Base-by-base conservation (phyloP, 139 green algal genomes). In the Micractinium sp. region DNA sequence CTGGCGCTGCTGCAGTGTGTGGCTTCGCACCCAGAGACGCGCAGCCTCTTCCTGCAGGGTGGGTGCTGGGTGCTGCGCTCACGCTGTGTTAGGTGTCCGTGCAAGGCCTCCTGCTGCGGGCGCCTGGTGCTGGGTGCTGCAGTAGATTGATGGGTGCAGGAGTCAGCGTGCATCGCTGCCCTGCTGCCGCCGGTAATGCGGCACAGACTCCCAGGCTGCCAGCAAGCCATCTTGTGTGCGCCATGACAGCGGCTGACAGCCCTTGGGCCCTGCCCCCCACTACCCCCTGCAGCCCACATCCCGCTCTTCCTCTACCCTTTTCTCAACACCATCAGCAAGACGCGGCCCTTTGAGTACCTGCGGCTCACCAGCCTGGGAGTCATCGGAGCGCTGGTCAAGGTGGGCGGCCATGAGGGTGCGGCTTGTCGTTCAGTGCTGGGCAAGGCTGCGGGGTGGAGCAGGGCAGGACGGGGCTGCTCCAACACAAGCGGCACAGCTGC, bases 281-380 rank as follows among this genome's bases (percentile, higher is more conserved):
- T 36, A 20, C 19, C n/a, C 47, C 14, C 5, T 93, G 90, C 95
- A 98, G 97, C 98, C 27, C 97, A 99, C 91, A 96, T 99, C 56
- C 98, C 98, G 15, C 92, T 99, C 27, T 99, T 99, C 91, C 92
- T 99, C 78, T 99, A 99, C 90, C 98, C 98, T 0, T 99, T 99
- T 90, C 92, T 99, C 41, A 99, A 99, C 93, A 99, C 98, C 23
- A 94, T 96, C 38, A 97, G 93, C 95, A 99, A 99, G 92, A 99
- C 97, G 16, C 91, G 98, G 67, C 98, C 98, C 0, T 99, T 99
- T 93, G 98, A 99, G 94, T 99, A 99, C 95, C 93, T 99, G 88
- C 92, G 98, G 12, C 95, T 99, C 25, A 99, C 98, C 23, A 97
- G 92, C 81, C 90, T 99, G 71, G 98, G 98, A 13, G 98, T 99